phyloP scores from a whole-genome alignment of 1,284 basidiomycete genomes.

The Pseudozyma sp. region DNA sequence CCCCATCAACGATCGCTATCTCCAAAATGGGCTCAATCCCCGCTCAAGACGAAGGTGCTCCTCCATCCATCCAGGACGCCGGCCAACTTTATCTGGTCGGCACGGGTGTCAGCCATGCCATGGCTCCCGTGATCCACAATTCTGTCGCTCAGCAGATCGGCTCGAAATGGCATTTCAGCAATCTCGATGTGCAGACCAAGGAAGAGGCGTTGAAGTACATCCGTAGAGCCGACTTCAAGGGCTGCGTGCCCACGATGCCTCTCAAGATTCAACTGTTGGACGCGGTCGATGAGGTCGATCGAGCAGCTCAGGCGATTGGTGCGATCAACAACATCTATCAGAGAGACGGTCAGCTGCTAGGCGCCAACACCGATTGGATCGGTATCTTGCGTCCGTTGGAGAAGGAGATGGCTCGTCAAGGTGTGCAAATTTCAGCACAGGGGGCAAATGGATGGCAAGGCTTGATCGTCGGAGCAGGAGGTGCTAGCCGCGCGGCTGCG shows the following conservation, averaged over 20 bases:
- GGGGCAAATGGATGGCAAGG: slow-evolving; percentile 2
- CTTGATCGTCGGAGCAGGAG: slow-evolving; percentile 19
- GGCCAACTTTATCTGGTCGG: slow-evolving; percentile 13
- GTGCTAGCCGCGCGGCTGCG: slow-evolving; percentile 14
- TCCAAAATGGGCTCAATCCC: slow-evolving; percentile 11
- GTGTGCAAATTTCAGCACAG: neutral
- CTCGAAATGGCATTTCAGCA: slow-evolving; percentile 14
- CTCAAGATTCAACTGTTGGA: slow-evolving; percentile 21
- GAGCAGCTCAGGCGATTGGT: slow-evolving; percentile 13
- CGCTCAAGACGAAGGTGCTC: neutral
- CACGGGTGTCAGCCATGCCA: slow-evolving; percentile 9
- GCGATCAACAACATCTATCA: slow-evolving; percentile 21
- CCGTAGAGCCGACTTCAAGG: slow-evolving; percentile 12
- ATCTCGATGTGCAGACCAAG: slow-evolving; percentile 16
- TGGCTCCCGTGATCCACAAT: slow-evolving; percentile 16
- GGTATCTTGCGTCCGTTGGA: slow-evolving; percentile 16
- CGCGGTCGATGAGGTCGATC: slow-evolving; percentile 13
- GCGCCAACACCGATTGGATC: slow-evolving; percentile 21
- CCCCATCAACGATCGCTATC: neutral
- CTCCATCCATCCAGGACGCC: slow-evolving; percentile 8
- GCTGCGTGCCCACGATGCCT: slow-evolving; percentile 17
- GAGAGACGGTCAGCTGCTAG: slow-evolving; percentile 8
- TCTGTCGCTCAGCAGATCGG: slow-evolving; percentile 17
- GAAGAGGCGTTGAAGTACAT: slow-evolving; percentile 14
- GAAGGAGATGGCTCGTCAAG: slow-evolving; percentile 10